phyloP scores from a whole-genome alignment of 2,329 filamentous ascomycete species.

The Phyllosticta ampelicida region DNA sequence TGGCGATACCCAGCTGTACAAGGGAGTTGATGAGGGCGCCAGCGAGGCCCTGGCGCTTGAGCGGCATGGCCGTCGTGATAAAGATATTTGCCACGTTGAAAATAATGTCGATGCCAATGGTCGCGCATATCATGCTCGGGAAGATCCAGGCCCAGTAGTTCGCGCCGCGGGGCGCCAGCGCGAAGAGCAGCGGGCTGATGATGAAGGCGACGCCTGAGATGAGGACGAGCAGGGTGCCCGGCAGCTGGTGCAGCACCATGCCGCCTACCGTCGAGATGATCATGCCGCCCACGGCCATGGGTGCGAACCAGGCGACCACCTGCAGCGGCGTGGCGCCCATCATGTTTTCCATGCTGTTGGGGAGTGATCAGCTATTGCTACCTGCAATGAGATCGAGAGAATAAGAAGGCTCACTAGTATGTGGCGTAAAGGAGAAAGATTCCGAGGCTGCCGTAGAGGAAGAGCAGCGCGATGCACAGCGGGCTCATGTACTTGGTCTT shows the following conservation, averaged over 20 bases:
- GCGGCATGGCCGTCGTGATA: slow-evolving; percentile 58
- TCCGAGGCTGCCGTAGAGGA: slow-evolving; percentile 57
- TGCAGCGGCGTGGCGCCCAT: slow-evolving; percentile 50
- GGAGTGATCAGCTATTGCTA: neutral
- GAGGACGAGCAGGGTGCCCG: slow-evolving; percentile 52
- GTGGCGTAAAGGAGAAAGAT: slow-evolving; percentile 61
- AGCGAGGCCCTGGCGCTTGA: slow-evolving; percentile 57
- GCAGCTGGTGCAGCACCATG: slow-evolving; percentile 55
- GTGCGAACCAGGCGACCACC: slow-evolving; percentile 56
- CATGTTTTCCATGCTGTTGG: slow-evolving; percentile 46
- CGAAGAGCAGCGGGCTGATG: slow-evolving; percentile 50
- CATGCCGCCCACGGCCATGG: slow-evolving; percentile 57
- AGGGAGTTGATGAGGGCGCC: slow-evolving; percentile 62
- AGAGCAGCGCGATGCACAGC: slow-evolving; percentile 49
- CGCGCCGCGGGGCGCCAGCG: slow-evolving; percentile 46
- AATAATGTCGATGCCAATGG: slow-evolving; percentile 63
- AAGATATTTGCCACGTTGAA: slow-evolving; percentile 69
- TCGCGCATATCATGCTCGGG: slow-evolving; percentile 57
- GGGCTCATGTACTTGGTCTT: slow-evolving; percentile 54
- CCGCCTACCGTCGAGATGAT: slow-evolving; percentile 53
- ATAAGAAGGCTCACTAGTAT: slow-evolving; percentile 47
- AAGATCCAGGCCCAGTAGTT: slow-evolving; percentile 67
- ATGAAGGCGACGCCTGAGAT: slow-evolving; percentile 52
- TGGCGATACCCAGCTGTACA: slow-evolving; percentile 60
- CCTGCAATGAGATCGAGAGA: neutral